A percentile compares a stretch with the other conserved stretches of the same genome.
Conservation (phyloP, 805 yeast species). For the Clavispora fructus region DNA sequence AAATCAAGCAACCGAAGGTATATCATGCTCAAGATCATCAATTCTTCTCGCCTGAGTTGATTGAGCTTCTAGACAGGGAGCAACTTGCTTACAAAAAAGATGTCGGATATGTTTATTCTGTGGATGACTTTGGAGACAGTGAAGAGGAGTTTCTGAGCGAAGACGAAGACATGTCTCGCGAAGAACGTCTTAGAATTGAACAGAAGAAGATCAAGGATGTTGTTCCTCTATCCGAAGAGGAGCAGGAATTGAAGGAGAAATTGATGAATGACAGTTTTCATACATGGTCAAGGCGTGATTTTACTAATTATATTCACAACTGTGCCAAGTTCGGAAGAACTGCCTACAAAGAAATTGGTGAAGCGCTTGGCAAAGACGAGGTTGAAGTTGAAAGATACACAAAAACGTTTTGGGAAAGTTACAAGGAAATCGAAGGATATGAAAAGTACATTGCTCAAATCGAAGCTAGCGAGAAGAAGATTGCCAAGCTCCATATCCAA, state of each 20-base stretch:
- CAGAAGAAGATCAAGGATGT: conserved; percentile 51
- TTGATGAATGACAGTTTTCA: conserved; percentile 55
- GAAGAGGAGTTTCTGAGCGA: conserved; percentile 44
- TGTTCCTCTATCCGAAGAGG: conserved; percentile 59
- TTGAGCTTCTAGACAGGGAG: conserved; percentile 55
- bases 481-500: conserved; percentile 50
- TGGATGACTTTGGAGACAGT: conserved; percentile 56
- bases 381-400: conserved; percentile 60
- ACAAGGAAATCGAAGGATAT: conserved; percentile 58
- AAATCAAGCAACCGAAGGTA: conserved; percentile 32
- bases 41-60: conserved; percentile 55
- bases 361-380: conserved; percentile 49
- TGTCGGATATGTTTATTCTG: conserved; percentile 52
- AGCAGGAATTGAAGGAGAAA: conserved; percentile 47
- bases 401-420: conserved; percentile 58
- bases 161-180: conserved; percentile 35
- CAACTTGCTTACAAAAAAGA: conserved; percentile 58
- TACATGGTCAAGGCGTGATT: conserved; percentile 71
- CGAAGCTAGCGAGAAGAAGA: conserved; percentile 67
- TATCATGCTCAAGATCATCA: conserved; percentile 69
- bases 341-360: conserved; percentile 44
- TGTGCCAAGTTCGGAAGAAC: conserved; percentile 63
- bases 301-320: conserved; percentile 64
- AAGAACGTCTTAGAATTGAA: conserved; percentile 40
- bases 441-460: conserved; percentile 69